Evolutionary conservation across 2,329 filamentous ascomycete genomes (phyloP).

Genomic region (Pyricularia pennisetigena): DNA sequence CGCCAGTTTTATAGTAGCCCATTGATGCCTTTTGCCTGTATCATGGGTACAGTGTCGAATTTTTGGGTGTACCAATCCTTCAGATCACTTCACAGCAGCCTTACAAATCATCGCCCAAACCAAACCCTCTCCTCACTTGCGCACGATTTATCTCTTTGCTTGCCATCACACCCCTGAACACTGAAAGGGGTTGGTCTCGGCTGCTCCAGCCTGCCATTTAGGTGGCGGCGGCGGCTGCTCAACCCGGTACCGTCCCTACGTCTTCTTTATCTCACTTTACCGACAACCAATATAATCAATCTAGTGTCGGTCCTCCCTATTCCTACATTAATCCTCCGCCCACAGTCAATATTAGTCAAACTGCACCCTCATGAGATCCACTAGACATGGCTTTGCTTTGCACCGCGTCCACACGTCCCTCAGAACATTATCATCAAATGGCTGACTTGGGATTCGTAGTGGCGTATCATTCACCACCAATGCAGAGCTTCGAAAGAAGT

Average conservation of each 20-base stretch:
- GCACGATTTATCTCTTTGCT: neutral
- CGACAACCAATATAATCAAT: neutral
- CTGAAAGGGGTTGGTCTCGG: neutral
- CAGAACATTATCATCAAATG: constrained; percentile 9
- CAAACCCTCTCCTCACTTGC: neutral
- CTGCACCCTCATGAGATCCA: neutral
- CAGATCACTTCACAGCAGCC: neutral
- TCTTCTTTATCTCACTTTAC: neutral
- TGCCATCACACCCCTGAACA: neutral
- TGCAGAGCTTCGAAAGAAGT: constrained; percentile 13
- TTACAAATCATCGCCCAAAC: too few relatives aligned
- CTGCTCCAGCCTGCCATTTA: neutral
- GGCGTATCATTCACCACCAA: constrained; percentile 29
- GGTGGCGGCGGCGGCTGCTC: neutral
- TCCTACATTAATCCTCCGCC: neutral
- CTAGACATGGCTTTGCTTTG: neutral
- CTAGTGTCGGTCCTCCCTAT: neutral
- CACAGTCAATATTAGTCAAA: neutral
- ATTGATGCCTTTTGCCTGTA: neutral
- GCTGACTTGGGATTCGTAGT: constrained; percentile 25
- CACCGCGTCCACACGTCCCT: neutral
- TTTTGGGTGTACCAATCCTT: neutral
- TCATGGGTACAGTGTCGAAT: neutral
- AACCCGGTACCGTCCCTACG: neutral
- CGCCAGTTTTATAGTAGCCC: neutral